Percentiles rank a stretch among this genome's conserved stretches.
Evolutionary conservation across 495 filamentous ascomycete genomes (phyloP).

Genomic region (Bombardia bombarda): DNA sequence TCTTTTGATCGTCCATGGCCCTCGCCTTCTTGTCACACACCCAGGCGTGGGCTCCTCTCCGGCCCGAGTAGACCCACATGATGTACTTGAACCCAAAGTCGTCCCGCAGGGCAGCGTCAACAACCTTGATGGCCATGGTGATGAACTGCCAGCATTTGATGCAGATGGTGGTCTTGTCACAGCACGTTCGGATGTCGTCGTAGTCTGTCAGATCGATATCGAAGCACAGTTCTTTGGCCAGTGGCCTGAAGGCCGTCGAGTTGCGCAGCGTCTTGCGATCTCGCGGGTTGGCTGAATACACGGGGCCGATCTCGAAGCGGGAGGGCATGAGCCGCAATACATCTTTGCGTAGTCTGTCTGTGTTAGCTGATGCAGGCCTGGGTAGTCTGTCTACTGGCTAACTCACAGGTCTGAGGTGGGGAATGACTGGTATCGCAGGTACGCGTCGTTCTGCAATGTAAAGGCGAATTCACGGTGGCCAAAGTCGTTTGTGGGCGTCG

Average conservation of each 20-base stretch:
- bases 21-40: slow-evolving; percentile 89
- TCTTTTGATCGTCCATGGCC: slow-evolving; percentile 71
- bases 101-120: slow-evolving; percentile 77
- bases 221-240: slow-evolving; percentile 90
- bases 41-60: slow-evolving; percentile 96
- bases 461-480: slow-evolving; percentile 91
- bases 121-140: slow-evolving; percentile 91
- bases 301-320: slow-evolving; percentile 95
- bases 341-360: slow-evolving; percentile 76
- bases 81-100: slow-evolving; percentile 97
- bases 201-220: slow-evolving; percentile 99
- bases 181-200: slow-evolving; percentile 93
- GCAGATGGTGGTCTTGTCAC: slow-evolving; percentile 87
- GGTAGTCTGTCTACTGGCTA: too few relatives aligned
- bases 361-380: not conserved
- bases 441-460: slow-evolving; percentile 80
- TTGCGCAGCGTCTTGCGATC: slow-evolving; percentile 86
- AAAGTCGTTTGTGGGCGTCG: slow-evolving; percentile 79
- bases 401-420: slow-evolving; percentile 73
- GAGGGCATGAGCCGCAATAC: slow-evolving; percentile 77
- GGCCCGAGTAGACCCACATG: slow-evolving; percentile 95
- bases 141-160: slow-evolving; percentile 93
- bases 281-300: slow-evolving; percentile 87
- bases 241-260: slow-evolving; percentile 59
- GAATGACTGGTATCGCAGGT: slow-evolving; percentile 89